phyloP scores from a whole-genome alignment of 495 filamentous ascomycete genomes.

The Penicillium coffeae region DNA sequence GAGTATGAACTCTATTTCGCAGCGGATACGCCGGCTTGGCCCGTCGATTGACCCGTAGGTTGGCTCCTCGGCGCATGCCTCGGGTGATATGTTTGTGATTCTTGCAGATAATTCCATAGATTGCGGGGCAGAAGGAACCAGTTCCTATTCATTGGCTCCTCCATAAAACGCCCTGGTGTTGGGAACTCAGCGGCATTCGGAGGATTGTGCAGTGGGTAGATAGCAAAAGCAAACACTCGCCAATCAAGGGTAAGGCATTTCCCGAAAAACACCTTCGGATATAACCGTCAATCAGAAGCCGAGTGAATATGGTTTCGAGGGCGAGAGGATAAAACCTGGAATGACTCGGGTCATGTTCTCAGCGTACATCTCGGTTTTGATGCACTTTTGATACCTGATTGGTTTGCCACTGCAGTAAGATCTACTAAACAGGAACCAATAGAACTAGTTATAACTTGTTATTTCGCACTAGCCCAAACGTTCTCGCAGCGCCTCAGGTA shows the following conservation, averaged over 20 bases:
- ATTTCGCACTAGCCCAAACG: neutral
- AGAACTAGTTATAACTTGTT: neutral
- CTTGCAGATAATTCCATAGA: neutral
- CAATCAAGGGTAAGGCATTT: neutral
- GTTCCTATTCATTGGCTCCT: neutral
- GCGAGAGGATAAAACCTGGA: neutral
- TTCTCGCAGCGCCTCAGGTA: neutral
- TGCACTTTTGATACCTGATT: neutral
- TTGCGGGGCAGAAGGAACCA: neutral
- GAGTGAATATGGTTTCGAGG: neutral
- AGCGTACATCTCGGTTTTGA: neutral
- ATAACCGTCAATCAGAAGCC: neutral
- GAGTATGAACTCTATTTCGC: neutral
- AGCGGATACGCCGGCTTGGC: neutral
- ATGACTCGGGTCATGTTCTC: neutral
- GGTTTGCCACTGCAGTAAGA: neutral
- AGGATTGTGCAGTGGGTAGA: neutral
- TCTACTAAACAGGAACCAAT: neutral
- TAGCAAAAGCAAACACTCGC: neutral
- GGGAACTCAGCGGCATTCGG: neutral
- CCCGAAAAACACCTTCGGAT: neutral
- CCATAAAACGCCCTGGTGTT: neutral
- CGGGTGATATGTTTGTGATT: neutral
- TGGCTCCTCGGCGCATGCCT: neutral
- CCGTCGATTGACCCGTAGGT: neutral